Base-by-base conservation (phyloP, 148 eudicot species). In the Tetragonia tetragonoides region DNA sequence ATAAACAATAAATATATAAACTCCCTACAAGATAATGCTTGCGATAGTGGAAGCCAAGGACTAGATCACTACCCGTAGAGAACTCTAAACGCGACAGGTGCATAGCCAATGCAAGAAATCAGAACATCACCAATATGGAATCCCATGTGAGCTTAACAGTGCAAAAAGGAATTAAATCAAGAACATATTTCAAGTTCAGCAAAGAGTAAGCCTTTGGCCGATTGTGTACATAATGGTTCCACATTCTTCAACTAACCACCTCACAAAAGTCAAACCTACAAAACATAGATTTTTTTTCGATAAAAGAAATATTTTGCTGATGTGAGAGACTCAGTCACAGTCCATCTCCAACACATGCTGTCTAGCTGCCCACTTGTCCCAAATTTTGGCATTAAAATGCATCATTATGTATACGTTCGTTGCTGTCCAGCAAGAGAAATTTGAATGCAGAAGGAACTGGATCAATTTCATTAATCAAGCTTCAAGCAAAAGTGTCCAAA, bases 1-100 rank as follows among this genome's bases (percentile, higher is more conserved):
- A 70, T n/a, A 34, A 56, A 20, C 42, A 75, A 47, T 46, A 57
- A 38, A n/a, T 63, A 70, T 6, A 56, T 57, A 68, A 68, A 47
- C 9, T 64, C 75, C 16, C 23, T 62, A 28, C 0, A 80, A 17
- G 42, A 65, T 34, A 75, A 47, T 75, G 39, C 10, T 37, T 40
- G 7, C 37, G 44, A 37, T 17, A 6, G 23, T 18, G 5, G 61
- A 76, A 76, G 6, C 11, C 37, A 37, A 53, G 11, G 17, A 68
- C 28, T 10, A 23, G 41, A 28, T 20, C 7, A 23, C 14, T 62
- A 24, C n/a, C 23, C 10, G 46, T 46, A 21, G n/a, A 68, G 53
- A 20, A 68, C 21, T 3, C 10, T 1, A n/a, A 44, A 68, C 5
- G 15, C 28, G 28, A 60, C 64, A 5, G 38, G 21, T 71, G 57